These are phyloP conservation scores for Porodaedalea pini DNA, from an alignment of 1,284 basidiomycete species.

Conservation along the genomic window DNA sequence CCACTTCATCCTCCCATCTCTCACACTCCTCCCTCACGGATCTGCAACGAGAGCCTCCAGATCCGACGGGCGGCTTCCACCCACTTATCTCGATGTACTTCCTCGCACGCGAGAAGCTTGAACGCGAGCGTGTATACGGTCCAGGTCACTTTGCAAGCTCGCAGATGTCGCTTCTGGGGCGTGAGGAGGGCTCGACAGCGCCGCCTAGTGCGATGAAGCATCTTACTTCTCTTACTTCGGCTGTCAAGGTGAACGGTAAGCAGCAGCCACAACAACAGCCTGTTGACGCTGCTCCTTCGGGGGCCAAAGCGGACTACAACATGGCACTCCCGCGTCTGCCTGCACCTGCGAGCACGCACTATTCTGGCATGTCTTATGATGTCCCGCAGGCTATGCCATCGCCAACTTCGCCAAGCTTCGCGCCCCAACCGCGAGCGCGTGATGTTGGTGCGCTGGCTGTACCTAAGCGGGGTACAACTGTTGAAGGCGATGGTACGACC, in stretches of 20 bases:
- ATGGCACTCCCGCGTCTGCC: conserved; percentile 81
- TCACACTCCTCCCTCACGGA: conserved; percentile 45
- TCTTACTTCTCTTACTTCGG: conserved; percentile 4
- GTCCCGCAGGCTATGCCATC: conserved; percentile 36
- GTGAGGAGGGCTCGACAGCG: conserved; percentile 24
- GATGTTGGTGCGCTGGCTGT: conserved; percentile 37
- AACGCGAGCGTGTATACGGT: conserved; percentile 90
- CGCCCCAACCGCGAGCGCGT: conserved; percentile 56
- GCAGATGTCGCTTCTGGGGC: conserved; percentile 50
- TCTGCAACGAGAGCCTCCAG: conserved; percentile 49
- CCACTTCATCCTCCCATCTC: conserved; percentile 51
- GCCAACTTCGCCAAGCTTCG: conserved; percentile 51
- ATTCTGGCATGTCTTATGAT: conserved; percentile 75
- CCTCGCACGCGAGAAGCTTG: conserved; percentile 92
- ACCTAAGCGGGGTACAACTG: conserved; percentile 20
- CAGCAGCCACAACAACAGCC: conserved; percentile 9
- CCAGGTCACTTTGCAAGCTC: conserved; percentile 93
- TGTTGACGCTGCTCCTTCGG: neutral
- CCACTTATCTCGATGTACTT: conserved; percentile 96
- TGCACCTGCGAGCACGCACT: conserved; percentile 75
- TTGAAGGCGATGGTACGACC: conserved; percentile 16
- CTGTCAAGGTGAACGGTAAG: conserved; percentile 13
- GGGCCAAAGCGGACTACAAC: conserved; percentile 64
- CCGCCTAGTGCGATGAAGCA: conserved; percentile 25
- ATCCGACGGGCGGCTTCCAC: conserved; percentile 92